Conservation (phyloP, 495 filamentous ascomycete species). For the Talaromyces proteolyticus region DNA sequence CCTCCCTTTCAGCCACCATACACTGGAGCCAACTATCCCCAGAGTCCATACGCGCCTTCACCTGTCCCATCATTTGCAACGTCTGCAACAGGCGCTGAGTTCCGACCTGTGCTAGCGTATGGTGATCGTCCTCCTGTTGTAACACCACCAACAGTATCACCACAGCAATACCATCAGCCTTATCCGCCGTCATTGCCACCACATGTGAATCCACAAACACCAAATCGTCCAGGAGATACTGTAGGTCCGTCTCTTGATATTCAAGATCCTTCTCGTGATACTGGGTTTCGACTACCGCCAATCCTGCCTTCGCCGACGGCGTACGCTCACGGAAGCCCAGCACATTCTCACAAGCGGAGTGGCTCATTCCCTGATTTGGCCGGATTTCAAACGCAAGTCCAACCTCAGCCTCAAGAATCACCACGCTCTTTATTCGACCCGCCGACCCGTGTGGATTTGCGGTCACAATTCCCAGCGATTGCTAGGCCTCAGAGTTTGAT, state of each 20-base stretch:
- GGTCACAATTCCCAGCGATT: not conserved
- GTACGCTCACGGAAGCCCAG: constrained; percentile 17
- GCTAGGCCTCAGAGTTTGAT: not conserved
- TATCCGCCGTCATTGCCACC: constrained; percentile 20
- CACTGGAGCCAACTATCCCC: constrained; percentile 1
- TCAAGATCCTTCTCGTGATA: constrained; percentile 27
- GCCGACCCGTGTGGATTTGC: not conserved
- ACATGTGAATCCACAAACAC: constrained; percentile 18
- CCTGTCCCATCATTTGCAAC: constrained; percentile 1
- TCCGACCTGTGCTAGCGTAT: not conserved
- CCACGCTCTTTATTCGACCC: constrained; percentile 5
- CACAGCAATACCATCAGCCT: constrained; percentile 28
- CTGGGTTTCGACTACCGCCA: constrained; percentile 37
- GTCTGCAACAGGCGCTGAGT: not conserved
- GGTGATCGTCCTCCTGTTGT: constrained; percentile 1
- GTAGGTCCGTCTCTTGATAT: constrained; percentile 23
- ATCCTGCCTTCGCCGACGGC: constrained; percentile 27
- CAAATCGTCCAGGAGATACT: constrained; percentile 19
- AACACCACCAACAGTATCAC: constrained; percentile 26
- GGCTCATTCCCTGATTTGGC: constrained; percentile 27
- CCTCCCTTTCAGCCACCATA: constrained; percentile 12
- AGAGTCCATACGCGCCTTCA: not conserved
- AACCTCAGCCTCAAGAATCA: constrained; percentile 3
- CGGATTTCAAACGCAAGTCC: not conserved
- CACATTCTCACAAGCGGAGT: constrained; percentile 30